phyloP scores from a whole-genome alignment of 495 filamentous ascomycete species.

The Patellaria atrata region DNA sequence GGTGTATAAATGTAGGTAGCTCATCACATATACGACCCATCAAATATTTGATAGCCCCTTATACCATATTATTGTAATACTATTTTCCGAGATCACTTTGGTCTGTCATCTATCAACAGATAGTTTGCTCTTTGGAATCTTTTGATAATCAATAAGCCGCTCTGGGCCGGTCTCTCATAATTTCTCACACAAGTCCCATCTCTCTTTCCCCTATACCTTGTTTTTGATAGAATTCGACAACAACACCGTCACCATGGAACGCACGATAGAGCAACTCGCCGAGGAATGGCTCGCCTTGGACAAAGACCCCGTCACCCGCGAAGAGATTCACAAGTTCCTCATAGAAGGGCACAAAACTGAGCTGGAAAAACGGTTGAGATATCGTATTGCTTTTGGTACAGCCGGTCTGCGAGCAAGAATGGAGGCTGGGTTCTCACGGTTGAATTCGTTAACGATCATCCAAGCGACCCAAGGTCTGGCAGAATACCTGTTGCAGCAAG shows the following conservation, averaged over 20 bases:
- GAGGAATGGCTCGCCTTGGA: slow-evolving; percentile 50
- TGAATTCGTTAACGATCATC: slow-evolving; percentile 57
- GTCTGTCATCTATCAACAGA: no score
- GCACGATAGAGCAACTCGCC: slow-evolving; percentile 22
- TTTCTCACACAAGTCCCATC: background rate
- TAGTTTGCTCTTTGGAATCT: no score
- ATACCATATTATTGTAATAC: no score
- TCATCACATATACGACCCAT: no score
- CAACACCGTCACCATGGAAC: slow-evolving; percentile 2
- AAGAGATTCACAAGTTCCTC: slow-evolving; percentile 44
- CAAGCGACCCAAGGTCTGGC: slow-evolving; percentile 61
- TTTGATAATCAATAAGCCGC: no score
- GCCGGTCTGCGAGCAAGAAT: slow-evolving; percentile 55
- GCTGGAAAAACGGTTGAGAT: slow-evolving; percentile 41
- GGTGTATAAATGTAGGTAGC: no score
- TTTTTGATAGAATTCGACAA: background rate
- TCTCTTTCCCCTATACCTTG: background rate
- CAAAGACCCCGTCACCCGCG: slow-evolving; percentile 41
- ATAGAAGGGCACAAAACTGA: slow-evolving; percentile 34
- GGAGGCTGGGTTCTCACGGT: slow-evolving; percentile 54
- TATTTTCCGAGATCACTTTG: no score
- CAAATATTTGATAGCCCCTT: no score
- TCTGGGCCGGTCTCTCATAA: no score
- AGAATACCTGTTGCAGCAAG: slow-evolving; percentile 37
- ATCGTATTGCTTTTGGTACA: slow-evolving; percentile 54